Evolutionary conservation across 495 filamentous ascomycete species (phyloP), one percentile per base, ranked within the genome.

Genomic region (Glonium stellatum): DNA sequence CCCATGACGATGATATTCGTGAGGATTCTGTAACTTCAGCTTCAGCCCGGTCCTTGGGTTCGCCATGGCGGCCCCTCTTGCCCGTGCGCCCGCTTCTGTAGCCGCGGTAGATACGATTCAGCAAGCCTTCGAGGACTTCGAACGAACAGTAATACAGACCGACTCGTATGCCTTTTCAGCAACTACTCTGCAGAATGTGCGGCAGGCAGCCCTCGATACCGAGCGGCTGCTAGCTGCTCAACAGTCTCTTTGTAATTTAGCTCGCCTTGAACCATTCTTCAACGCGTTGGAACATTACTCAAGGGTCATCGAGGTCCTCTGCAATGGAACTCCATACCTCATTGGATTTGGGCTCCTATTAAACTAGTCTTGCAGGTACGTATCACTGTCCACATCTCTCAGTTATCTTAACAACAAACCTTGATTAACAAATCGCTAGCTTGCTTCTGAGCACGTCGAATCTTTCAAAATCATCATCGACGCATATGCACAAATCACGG

Each of bases 391-490:
- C 41, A 12, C 13, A 49, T 19, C 15, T 10, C 35, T 10, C 25
- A 31, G 6, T 13, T 12, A 4, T 27, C 12, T n/a, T 12, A 22
- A 22, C 34, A 5, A 19, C 13, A 4, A 9, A 10, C 4, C 11
- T 49, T 59, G 13, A 54, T 37, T 54, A 18, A 19, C 6, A 9
- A 48, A 18, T 48, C 44, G 1, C 27, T 31, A 58, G 62, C 44
- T 65, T 21, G 47, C 75, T 0, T 66, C 63, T 8, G 76, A 74
- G 18, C 72, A 68, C 41, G 60, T 67, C 0, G 63, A 70, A 54
- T 72, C 70, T 15, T 75, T 77, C 44, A 73, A 79, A 27, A 69
- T 59, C 23, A 69, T 78, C 34, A 72, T 79, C 25, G 65, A 69
- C 21, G 75, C 67, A 8, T 78, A 79, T 50, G 57, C 64, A 0